Evolutionary conservation across 192 early-diverging fungal genomes (phyloP), one percentile per base, ranked within the genome.

Genomic region (Rhizophagus sp.): DNA sequence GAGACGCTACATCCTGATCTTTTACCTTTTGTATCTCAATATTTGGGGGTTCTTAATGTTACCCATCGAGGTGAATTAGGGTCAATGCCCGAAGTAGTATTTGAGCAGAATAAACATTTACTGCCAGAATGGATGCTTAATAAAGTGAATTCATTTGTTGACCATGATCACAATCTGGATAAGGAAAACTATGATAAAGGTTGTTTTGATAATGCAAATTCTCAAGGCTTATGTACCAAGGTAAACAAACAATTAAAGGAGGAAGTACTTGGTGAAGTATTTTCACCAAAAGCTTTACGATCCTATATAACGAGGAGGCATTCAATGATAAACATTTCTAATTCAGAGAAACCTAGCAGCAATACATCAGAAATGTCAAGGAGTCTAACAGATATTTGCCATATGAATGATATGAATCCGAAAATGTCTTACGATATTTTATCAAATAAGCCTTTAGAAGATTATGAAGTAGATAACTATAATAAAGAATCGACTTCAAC

Each of bases 21-120:
- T 34, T 89, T 94, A 74, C 90, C 90, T 10, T 99, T 97, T 86
- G 93, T 97, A 52, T 94, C 96, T 25, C 92, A 94, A 72, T 99
- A 97, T 83, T 83, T 98, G 65, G 97, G 98, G 27, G 91, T 97
- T 9, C 90, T 99, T 41, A 98, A 98, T 83, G 97, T 99, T 66
- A 95, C 95, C n/a, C 92, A 93, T 76, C 86, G 89, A 13, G 75
- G 81, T 70, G 78, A 70, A 13, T 67, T 73, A 47, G 78, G 79
- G 24, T 72, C 71, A n/a, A 90, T 92, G 10, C 95, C 94, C 5
- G 90, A 93, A 84, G 93, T 99, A 11, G 88, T 96, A 22, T 85
- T 99, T 36, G 95, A 99, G 79, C 92, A 97, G 79, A 97, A 99
- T 75, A 84, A 92, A 71, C 96, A 96, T 76, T 89, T 97, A n/a